Evolutionary conservation across 1,284 basidiomycete genomes (phyloP).

Genomic region (Cutaneotrichosporon sp.): DNA sequence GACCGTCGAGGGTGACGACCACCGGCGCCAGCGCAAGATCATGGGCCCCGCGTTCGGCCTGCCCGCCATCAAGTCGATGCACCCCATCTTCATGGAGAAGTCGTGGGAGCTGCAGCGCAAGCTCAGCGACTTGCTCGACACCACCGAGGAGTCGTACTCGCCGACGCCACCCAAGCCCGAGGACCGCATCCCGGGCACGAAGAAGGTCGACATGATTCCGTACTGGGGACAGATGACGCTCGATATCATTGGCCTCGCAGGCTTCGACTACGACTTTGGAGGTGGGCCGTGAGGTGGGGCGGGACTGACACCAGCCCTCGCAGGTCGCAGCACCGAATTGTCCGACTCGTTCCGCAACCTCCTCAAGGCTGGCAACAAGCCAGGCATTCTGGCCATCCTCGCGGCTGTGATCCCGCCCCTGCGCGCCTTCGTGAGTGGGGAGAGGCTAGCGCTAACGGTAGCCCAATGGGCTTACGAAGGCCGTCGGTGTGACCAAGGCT

Average conservation of each 20-base stretch:
- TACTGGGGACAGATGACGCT: constrained; percentile 65
- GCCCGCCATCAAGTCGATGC: constrained; percentile 51
- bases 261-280: constrained; percentile 63
- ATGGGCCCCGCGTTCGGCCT: constrained; percentile 55
- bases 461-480: constrained; percentile 4
- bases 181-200: constrained; percentile 14
- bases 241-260: constrained; percentile 68
- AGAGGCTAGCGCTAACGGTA: neutral
- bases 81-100: constrained; percentile 66
- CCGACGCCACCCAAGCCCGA: constrained; percentile 21
- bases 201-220: constrained; percentile 58
- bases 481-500: neutral
- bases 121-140: constrained; percentile 17
- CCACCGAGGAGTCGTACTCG: constrained; percentile 1
- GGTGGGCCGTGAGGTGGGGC: neutral
- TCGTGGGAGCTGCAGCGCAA: constrained; percentile 58
- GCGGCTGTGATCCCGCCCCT: constrained; percentile 64
- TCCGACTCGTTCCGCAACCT: constrained; percentile 42
- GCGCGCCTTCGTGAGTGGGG: constrained; percentile 14
- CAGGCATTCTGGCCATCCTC: constrained; percentile 61
- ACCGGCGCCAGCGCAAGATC: constrained; percentile 59
- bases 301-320: constrained; percentile 2
- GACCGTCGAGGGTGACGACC: constrained; percentile 56
- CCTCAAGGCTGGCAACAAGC: constrained; percentile 38
- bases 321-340: constrained; percentile 31